These are phyloP conservation scores for Marasmius oreades DNA, from an alignment of 1,284 basidiomycete genomes.

Conservation along the genomic window DNA sequence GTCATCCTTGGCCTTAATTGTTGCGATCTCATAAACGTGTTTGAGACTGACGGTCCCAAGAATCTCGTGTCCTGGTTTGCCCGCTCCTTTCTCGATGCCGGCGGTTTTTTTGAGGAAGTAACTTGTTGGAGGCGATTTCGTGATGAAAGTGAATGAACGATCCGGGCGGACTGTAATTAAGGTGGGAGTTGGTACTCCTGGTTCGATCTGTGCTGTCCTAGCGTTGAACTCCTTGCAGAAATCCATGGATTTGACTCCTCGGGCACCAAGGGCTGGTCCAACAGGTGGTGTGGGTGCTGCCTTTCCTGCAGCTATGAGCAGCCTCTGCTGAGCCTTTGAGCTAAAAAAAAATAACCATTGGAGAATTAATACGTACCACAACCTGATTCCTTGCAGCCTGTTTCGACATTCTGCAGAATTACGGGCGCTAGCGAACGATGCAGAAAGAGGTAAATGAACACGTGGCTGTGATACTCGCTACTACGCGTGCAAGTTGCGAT, in stretches of 20 bases:
- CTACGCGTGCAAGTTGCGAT: not conserved
- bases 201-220: constrained; percentile 83
- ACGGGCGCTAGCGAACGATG: not conserved
- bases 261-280: constrained; percentile 95
- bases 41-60: constrained; percentile 89
- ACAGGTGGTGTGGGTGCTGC: constrained; percentile 96
- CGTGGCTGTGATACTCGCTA: constrained; percentile 12
- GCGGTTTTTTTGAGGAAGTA: constrained; percentile 93
- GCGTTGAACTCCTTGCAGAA: constrained; percentile 99
- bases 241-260: constrained; percentile 99
- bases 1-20: constrained; percentile 91
- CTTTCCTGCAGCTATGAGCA: constrained; percentile 91
- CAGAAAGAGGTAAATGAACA: constrained; percentile 16
- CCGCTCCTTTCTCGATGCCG: constrained; percentile 87
- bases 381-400: constrained; percentile 53
- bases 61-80: constrained; percentile 72
- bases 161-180: constrained; percentile 93
- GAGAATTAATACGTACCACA: constrained; percentile 45
- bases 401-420: constrained; percentile 49
- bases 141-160: constrained; percentile 91
- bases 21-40: constrained; percentile 98
- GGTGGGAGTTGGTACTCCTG: constrained; percentile 87
- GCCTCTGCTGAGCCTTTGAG: constrained; percentile 50
- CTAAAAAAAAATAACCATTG: constrained; percentile 12
- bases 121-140: constrained; percentile 88